These are phyloP conservation scores for Acanthamoeba castellanii DNA, from an alignment of 208 protist genomes.

Conservation along the genomic window DNA sequence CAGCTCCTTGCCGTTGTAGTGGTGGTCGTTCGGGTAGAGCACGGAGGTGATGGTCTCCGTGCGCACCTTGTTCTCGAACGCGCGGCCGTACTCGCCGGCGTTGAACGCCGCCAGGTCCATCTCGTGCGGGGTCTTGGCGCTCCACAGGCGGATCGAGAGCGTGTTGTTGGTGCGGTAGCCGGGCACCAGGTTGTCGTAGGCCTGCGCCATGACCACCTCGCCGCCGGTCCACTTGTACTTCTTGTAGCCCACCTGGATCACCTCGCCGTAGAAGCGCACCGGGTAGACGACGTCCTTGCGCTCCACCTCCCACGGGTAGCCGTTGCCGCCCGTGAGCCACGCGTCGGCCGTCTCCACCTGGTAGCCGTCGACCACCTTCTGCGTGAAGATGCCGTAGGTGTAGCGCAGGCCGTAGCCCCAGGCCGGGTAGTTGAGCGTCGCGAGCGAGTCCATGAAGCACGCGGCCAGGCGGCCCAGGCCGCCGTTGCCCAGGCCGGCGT, in stretches of 20 bases:
- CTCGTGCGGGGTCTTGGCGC: conserved; percentile 80
- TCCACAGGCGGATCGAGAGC: conserved; percentile 87
- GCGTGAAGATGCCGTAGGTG: conserved; percentile 92
- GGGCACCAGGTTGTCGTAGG: conserved; percentile 91
- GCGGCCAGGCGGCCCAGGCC: conserved; percentile 90
- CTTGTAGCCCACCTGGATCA: conserved; percentile 71
- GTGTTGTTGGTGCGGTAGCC: conserved; percentile 88
- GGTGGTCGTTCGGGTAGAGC: conserved; percentile 94
- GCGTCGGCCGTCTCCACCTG: conserved; percentile 90
- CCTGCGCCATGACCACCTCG: conserved; percentile 86
- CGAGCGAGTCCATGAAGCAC: conserved; percentile 92
- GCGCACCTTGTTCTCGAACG: conserved; percentile 85
- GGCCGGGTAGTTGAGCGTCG: conserved; percentile 88
- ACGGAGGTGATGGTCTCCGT: conserved; percentile 92
- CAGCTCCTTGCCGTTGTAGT: conserved; percentile 87
- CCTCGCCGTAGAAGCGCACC: conserved; percentile 82
- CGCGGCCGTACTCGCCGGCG: conserved; percentile 89
- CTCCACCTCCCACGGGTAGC: conserved; percentile 88
- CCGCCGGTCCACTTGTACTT: conserved; percentile 84
- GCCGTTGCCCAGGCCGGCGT: conserved; percentile 92
- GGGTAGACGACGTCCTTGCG: conserved; percentile 85
- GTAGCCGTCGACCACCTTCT: conserved; percentile 85
- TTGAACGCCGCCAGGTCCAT: conserved; percentile 91
- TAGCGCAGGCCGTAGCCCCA: conserved; percentile 91
- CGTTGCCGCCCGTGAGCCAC: conserved; percentile 87